Percentiles rank a stretch among this genome's conserved stretches.
These are phyloP conservation scores for Elsinoe australis DNA, from an alignment of 2,329 filamentous ascomycete species.

Conservation along the genomic window DNA sequence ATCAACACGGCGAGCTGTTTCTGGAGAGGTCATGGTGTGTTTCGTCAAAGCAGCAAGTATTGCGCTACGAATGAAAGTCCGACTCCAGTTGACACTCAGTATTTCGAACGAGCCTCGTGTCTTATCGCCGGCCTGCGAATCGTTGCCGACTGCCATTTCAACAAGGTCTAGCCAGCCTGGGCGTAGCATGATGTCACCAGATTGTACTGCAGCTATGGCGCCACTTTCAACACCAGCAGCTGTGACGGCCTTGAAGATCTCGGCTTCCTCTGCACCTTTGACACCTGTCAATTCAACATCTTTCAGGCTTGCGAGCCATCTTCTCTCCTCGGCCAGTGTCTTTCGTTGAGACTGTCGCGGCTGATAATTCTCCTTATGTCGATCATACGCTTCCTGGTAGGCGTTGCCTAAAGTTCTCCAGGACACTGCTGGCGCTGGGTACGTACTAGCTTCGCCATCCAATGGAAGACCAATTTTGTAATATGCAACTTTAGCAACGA, in stretches of 20 bases:
- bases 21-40: no score
- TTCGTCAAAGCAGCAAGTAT: conserved; percentile 17
- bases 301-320: conserved; percentile 32
- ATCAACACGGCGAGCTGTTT: no score
- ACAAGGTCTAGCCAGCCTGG: conserved; percentile 32
- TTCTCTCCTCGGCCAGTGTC: conserved; percentile 31
- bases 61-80: conserved; percentile 33
- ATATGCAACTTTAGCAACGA: conserved; percentile 34
- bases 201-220: conserved; percentile 26
- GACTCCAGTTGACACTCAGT: conserved; percentile 44
- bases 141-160: background rate
- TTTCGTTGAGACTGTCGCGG: conserved; percentile 27
- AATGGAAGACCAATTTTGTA: background rate
- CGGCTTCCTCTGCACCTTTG: conserved; percentile 32
- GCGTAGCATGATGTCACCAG: conserved; percentile 31
- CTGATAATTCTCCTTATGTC: conserved; percentile 28
- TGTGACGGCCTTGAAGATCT: conserved; percentile 36
- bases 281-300: conserved; percentile 37
- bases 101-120: conserved; percentile 31
- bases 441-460: background rate
- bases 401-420: conserved; percentile 35
- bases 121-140: background rate
- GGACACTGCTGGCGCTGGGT: conserved; percentile 18
- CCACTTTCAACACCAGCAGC: conserved; percentile 26
- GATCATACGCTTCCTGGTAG: conserved; percentile 36